Evolutionary conservation across 2,329 filamentous ascomycete genomes (phyloP), one percentile per base, ranked within the genome.

Genomic region (Lanzia echinophila): DNA sequence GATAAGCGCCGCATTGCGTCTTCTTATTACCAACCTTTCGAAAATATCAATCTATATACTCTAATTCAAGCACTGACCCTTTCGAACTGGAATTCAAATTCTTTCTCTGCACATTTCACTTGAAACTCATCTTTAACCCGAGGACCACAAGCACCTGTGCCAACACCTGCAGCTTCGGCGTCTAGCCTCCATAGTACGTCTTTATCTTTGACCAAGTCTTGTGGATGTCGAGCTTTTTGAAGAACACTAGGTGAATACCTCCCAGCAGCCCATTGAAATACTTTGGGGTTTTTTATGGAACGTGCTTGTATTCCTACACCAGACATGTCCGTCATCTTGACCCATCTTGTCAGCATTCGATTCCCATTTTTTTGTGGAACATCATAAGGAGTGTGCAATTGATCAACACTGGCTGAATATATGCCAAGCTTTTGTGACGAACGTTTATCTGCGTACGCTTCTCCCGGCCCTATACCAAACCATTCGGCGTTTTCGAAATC

Each of bases 361-460:
- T 57, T 55, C 67, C 1, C 62, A 39, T 65, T 0, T 63, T 65
- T 67, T 65, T 88, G 84, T 0, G 84, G 84, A 50, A 80, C 82
- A 58, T 88, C 84, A 62, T 86, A 87, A 38, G 78, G 73, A 2
- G 78, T 73, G 65, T 76, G 79, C 0, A 87, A 70, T 0, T 75
- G 70, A 45, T 79, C 75, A 1, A 82, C 69, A 1, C 59, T 62
- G 7, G 66, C 62, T 2, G 71, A 70, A 68, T 75, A 83, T 42
- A 75, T 77, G 10, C 81, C 83, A 3, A 86, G 68, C 1, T 69
- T 68, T 62, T 87, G 82, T 2, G 79, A 77, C 17, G 73, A 65
- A 64, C 86, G 86, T 71, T 78, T 84, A 69, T 89, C 86, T 15
- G 72, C 70, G 70, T 88, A 89, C 11, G 75, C 79, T 66, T 87